Percentiles rank a stretch among this genome's conserved stretches.
Conservation (phyloP, 495 filamentous ascomycete species). For the Aspergillus bertholletiae region DNA sequence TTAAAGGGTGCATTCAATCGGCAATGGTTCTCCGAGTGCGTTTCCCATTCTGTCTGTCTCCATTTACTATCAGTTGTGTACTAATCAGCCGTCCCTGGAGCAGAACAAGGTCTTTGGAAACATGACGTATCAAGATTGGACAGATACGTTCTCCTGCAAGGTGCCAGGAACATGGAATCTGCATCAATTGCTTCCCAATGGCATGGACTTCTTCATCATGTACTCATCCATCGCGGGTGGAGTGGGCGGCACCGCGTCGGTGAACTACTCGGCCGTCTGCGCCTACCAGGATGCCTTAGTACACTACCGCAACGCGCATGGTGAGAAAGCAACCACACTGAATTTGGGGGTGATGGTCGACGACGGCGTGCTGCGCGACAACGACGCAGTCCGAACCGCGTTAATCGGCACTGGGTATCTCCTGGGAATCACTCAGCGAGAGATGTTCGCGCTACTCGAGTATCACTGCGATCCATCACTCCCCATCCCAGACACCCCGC, state of each 20-base stretch:
- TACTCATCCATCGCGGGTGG: constrained; percentile 32
- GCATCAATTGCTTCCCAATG: not conserved
- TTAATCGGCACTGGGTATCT: not conserved
- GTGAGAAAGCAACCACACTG: constrained; percentile 22
- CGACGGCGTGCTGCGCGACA: not conserved
- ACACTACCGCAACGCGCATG: constrained; percentile 12
- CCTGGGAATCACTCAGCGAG: not conserved
- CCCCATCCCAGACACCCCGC: constrained; percentile 4
- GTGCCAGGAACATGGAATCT: constrained; percentile 4
- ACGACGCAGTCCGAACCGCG: not conserved
- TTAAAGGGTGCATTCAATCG: constrained; percentile 47
- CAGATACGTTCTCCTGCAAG: not conserved
- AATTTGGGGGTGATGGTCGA: constrained; percentile 23
- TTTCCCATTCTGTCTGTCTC: not conserved
- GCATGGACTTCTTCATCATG: constrained; percentile 47
- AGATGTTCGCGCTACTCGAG: constrained; percentile 30
- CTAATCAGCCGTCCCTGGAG: too few species aligned
- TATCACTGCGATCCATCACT: constrained; percentile 28
- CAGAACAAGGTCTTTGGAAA: not conserved
- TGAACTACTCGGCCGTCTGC: constrained; percentile 32
- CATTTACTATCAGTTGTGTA: too few species aligned
- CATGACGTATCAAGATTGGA: not conserved
- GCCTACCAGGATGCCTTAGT: constrained; percentile 32
- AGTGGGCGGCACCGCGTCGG: constrained; percentile 21
- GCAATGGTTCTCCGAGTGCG: constrained; percentile 16